A percentile compares a stretch with the other conserved stretches of the same genome.
These are phyloP conservation scores for Ballota nigra DNA, from an alignment of 257 asterid species.

Conservation along the genomic window DNA sequence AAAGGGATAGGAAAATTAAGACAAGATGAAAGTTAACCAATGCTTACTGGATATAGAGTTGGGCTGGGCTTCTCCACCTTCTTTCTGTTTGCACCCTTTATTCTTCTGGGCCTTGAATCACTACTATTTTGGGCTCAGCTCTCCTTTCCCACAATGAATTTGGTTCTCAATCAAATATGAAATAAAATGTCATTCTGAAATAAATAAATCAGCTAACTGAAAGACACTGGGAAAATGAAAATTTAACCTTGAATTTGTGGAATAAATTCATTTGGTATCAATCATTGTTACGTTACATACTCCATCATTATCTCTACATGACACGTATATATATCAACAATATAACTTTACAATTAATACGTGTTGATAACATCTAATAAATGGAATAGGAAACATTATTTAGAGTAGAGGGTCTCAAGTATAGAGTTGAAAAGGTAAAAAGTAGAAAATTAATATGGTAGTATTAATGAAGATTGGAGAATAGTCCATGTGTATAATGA, in stretches of 20 bases:
- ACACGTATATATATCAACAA: neutral
- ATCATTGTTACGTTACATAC: neutral
- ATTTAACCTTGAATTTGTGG: neutral
- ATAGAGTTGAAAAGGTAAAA: neutral
- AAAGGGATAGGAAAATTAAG: too few species aligned
- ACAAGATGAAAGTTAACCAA: too few species aligned
- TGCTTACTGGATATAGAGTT: neutral
- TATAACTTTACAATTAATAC: too few species aligned
- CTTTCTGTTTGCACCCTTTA: neutral
- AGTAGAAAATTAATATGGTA: conserved; percentile 13
- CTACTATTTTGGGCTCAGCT: neutral
- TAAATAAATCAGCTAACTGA: too few species aligned
- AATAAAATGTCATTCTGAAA: neutral
- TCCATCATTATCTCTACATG: neutral
- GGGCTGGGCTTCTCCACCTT: neutral
- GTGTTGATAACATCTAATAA: neutral
- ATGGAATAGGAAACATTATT: neutral
- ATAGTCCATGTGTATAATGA: conserved; percentile 21
- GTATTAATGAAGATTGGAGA: conserved; percentile 12
- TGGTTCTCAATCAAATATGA: neutral
- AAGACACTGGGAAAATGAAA: neutral
- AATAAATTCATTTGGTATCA: neutral
- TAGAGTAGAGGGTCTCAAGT: neutral
- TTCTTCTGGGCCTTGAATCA: neutral
- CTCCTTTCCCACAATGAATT: neutral